Evolutionary conservation across 1,139 yeast species (phyloP), one percentile per base, ranked within the genome.

Genomic region (Sugiyamaella paludigena): DNA sequence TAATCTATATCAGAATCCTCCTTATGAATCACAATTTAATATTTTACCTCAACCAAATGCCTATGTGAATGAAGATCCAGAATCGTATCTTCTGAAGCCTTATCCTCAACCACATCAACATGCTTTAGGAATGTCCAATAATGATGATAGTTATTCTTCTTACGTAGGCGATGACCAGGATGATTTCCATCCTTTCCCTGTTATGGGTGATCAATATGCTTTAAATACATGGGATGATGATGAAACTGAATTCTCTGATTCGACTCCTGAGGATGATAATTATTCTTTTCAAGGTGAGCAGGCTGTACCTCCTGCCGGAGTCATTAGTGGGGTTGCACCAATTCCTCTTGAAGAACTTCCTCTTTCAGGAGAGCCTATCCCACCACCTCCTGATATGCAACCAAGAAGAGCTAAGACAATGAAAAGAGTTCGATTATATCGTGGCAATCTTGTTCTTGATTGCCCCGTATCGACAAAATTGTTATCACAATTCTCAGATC

Each of bases 361-460:
- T 16, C 13, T 43, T 24, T 7, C 19, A 11, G 36, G 36, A 11
- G 34, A 40, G 36, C 53, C 56, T 15, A 24, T 48, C 13, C 34
- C 49, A 19, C 55, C 58, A 9, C 55, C 57, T 3, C 67, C 66
- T 12, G 57, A 51, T 27, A 49, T 54, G 37, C 71, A 65, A 44
- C 66, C 64, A 13, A 58, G 72, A 35, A 54, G 69, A 13, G 57
- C 54, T 43, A 60, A 55, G 54, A 78, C 80, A 40, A 71, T 75
- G 60, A 77, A 73, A 58, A 72, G 73, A 54, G 83, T 81, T 33
- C 72, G 73, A 53, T 70, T 84, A 62, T 83, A 81, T 57, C 73
- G 80, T 52, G 94, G 94, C 31, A 84, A 85, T 62, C 77, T 85
- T 59, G 86, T 86, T 8, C 76, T 85, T 40, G 95, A 85, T 66